Base-by-base conservation (phyloP, 768 basidiomycete genomes). In the Boletellus ananas region DNA sequence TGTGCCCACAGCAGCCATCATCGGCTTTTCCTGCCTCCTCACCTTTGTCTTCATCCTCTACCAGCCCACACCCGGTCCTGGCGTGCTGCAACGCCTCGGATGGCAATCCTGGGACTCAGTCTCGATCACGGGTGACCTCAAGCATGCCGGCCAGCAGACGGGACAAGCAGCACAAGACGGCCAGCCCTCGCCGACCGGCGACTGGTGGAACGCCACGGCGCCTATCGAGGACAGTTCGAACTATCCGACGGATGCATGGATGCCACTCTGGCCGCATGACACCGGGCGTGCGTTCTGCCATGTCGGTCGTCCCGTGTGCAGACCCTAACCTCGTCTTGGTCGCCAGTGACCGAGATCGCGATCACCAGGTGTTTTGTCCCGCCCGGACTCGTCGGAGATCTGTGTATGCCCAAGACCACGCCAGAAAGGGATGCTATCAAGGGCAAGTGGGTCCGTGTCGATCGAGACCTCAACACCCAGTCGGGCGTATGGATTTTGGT, bases 41-140 rank as follows among this genome's bases (percentile, higher is more conserved):
- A 80, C 83, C 2, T 87, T 84, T 63, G 70, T 90, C 31, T 90
- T 91, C 61, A 72, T 93, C 18, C 81, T 95, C 29, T 87, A 91
- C 60, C 88, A 90, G 63, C 89, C 88, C 3, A 79, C 78, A 10
- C 74, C 75, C 2, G 88, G 88, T 3, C 88, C 88, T 16, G 88
- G 88, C 1, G 65, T 76, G 13, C 64, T 76, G 13, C 88, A 91
- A 60, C 77, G 79, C 39, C 72, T 96, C 17, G 91, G 91, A 25
- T 94, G 92, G 92, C 92, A 94, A 60, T 77, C 86, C 7, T 95
- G 90, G 90, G 92, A 89, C 38, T 61, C 78, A 3, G 74, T 93
- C 0, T 65, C 70, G 2, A 64, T 76, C 3, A 35, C 45, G 18
- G 11, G 18, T 17, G 41, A 17, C n/a, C 6, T 18, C 6, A 16